Percentiles rank a stretch among this genome's conserved stretches.
Evolutionary conservation across 306 rosid species (phyloP).

Genomic region (Cajanus cajan): DNA sequence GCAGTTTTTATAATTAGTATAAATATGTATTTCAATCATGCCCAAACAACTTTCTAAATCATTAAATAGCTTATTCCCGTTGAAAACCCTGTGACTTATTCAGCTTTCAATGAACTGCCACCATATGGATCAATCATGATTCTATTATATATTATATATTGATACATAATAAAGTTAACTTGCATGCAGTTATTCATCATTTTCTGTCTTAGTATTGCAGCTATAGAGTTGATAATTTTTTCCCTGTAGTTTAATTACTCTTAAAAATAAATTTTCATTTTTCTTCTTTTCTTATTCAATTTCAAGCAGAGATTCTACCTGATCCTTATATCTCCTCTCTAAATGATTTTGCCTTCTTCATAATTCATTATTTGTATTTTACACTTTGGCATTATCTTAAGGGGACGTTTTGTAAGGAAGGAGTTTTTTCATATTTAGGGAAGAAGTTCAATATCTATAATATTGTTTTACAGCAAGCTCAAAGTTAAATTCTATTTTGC

Average conservation of each 20-base stretch:
- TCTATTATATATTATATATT: not conserved
- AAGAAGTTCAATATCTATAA: too few relatives aligned
- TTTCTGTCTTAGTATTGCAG: not conserved
- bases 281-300: not conserved
- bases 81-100: not conserved
- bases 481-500: not conserved
- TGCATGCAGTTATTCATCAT: not conserved
- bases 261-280: not conserved
- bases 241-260: not conserved
- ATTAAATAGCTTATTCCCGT: not conserved
- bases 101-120: not conserved
- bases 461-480: not conserved
- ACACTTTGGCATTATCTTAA: too few relatives aligned
- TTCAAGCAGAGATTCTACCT: not conserved
- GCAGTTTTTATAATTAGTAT: not conserved
- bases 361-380: not conserved
- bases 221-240: not conserved
- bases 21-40: not conserved
- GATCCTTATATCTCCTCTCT: not conserved
- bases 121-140: not conserved
- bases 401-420: too few relatives aligned
- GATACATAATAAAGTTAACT: not conserved
- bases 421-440: too few relatives aligned
- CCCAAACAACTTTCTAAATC: constrained; percentile 2
- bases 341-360: not conserved